Conservation (phyloP, 2,329 filamentous ascomycete species). For the Blastomyces percursus region DNA sequence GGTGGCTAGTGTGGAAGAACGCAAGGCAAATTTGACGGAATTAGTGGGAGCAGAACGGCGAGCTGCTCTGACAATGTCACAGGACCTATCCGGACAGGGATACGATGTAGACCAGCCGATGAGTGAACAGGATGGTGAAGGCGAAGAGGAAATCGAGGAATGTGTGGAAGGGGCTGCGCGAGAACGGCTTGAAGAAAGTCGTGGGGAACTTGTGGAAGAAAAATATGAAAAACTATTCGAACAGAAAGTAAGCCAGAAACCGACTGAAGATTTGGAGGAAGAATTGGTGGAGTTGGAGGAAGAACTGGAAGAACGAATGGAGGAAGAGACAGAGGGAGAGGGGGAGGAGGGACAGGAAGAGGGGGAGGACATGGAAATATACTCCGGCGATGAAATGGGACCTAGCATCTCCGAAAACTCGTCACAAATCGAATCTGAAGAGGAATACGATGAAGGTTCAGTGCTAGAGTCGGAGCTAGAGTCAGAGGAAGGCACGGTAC, state of each 20-base stretch:
- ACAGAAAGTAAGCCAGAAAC: constrained; percentile 6
- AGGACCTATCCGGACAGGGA: background rate
- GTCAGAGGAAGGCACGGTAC: background rate
- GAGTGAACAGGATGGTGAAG: background rate
- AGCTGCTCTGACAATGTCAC: background rate
- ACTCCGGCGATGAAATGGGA: constrained; percentile 4
- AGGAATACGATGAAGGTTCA: background rate
- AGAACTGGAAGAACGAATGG: background rate
- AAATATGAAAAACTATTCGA: constrained; percentile 9
- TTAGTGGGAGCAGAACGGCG: background rate
- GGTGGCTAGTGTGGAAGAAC: background rate
- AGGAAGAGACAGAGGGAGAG: constrained; percentile 8
- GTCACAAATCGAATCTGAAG: constrained; percentile 6
- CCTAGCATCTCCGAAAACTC: constrained; percentile 1
- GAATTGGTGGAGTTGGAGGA: background rate
- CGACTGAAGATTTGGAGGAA: background rate
- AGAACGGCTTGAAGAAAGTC: background rate
- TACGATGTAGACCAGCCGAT: background rate
- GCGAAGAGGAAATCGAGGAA: background rate
- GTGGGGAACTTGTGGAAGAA: background rate
- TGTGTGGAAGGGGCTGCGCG: background rate
- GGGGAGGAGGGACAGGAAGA: background rate
- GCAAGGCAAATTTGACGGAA: background rate
- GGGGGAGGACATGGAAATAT: constrained; percentile 6
- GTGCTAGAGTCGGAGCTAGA: background rate